Percentiles rank a stretch among this genome's conserved stretches.
Conservation (phyloP, 2,329 filamentous ascomycete species). For the Xylariaceae sp. region DNA sequence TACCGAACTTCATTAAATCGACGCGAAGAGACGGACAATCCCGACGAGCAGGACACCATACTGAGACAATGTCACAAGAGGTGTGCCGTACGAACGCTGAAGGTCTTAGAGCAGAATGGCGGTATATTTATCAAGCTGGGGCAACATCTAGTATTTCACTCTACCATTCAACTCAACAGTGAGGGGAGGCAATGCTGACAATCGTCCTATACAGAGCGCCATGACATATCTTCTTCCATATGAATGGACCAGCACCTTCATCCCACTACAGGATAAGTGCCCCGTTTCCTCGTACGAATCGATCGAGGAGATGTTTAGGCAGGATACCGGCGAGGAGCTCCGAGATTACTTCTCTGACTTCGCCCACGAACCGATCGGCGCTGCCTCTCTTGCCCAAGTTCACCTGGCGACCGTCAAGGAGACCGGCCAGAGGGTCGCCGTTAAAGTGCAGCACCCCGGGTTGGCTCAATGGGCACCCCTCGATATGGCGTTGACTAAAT, state of each 20-base stretch:
- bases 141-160: conserved; percentile 69
- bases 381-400: conserved; percentile 90
- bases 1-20: conserved; percentile 81
- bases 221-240: conserved; percentile 89
- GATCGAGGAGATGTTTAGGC: conserved; percentile 78
- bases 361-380: conserved; percentile 74
- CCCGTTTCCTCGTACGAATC: conserved; percentile 86
- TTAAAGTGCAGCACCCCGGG: conserved; percentile 92
- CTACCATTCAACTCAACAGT: background rate
- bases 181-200: conserved; percentile 1
- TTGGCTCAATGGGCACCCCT: conserved; percentile 86
- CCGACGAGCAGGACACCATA: conserved; percentile 60
- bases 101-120: conserved; percentile 88
- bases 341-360: conserved; percentile 86
- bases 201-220: conserved; percentile 56
- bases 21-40: conserved; percentile 57
- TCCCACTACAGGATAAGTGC: conserved; percentile 92
- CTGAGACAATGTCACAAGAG: conserved; percentile 84
- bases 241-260: conserved; percentile 94
- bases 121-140: conserved; percentile 98
- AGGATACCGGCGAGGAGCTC: conserved; percentile 75
- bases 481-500: conserved; percentile 79
- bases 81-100: conserved; percentile 82
- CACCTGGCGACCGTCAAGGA: conserved; percentile 81
- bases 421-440: conserved; percentile 80